phyloP scores from a whole-genome alignment of 2,329 filamentous ascomycete genomes.

The Coniosporium tulheliwenetii region DNA sequence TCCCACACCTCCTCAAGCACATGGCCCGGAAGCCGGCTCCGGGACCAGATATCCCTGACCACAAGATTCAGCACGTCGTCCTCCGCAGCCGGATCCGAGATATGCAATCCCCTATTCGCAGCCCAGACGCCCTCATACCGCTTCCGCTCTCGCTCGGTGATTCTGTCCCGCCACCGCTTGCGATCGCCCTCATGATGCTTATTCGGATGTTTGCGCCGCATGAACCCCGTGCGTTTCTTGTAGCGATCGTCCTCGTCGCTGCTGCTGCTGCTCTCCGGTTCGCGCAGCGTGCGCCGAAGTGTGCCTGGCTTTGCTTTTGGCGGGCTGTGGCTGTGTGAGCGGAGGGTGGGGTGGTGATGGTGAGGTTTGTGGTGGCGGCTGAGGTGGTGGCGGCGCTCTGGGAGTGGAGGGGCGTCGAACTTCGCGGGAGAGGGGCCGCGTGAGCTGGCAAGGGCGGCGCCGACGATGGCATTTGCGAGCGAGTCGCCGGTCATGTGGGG shows the following conservation, averaged over 20 bases:
- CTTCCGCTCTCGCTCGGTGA: constrained; percentile 58
- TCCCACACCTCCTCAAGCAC: constrained; percentile 66
- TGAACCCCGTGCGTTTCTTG: constrained; percentile 43
- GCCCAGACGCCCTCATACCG: constrained; percentile 78
- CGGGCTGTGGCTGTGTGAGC: constrained; percentile 16
- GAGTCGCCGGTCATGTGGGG: constrained; percentile 44
- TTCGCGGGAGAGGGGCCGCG: constrained; percentile 28
- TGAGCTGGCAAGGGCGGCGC: constrained; percentile 54
- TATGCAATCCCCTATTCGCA: constrained; percentile 50
- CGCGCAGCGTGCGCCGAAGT: constrained; percentile 52
- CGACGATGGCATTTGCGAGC: constrained; percentile 60
- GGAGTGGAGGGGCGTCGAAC: constrained; percentile 18
- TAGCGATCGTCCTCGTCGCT: constrained; percentile 23
- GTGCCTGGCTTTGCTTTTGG: constrained; percentile 32
- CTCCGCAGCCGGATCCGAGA: constrained; percentile 12
- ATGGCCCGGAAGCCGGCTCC: constrained; percentile 50
- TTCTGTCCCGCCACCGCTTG: constrained; percentile 60
- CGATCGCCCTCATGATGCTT: constrained; percentile 63
- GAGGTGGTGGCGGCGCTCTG: constrained; percentile 24
- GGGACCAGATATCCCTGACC: constrained; percentile 58
- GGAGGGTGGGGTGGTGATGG: constrained; percentile 1
- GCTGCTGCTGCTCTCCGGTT: constrained; percentile 18
- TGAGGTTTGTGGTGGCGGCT: constrained; percentile 11
- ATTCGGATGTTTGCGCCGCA: constrained; percentile 44
- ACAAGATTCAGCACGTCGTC: constrained; percentile 51